Conservation (phyloP, 306 rosid genomes). For the Pueraria montana region DNA sequence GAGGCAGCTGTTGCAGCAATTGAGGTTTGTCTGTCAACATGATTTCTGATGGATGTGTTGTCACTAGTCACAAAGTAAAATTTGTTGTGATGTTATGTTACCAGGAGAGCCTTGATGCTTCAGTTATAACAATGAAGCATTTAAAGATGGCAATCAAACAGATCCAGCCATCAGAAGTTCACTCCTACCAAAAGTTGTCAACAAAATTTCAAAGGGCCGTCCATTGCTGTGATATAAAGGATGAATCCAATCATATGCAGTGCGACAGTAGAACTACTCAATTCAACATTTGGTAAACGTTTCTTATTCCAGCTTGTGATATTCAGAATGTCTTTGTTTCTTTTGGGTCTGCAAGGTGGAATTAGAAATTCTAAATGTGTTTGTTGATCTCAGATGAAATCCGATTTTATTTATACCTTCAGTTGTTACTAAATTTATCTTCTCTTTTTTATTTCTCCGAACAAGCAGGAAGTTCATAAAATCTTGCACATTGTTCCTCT, state of each 20-base stretch:
- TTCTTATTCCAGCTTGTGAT: slow-evolving; percentile 34
- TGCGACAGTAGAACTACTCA: slow-evolving; percentile 39
- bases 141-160: slow-evolving; percentile 69
- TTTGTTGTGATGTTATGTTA: slow-evolving; percentile 43
- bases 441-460: slow-evolving; percentile 23
- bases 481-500: slow-evolving; percentile 45
- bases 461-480: slow-evolving; percentile 51
- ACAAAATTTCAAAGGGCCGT: slow-evolving; percentile 82
- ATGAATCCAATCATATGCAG: slow-evolving; percentile 46
- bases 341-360: slow-evolving; percentile 35
- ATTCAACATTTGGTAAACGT: slow-evolving; percentile 61
- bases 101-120: slow-evolving; percentile 78
- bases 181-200: slow-evolving; percentile 71
- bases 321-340: slow-evolving; percentile 19
- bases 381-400: slow-evolving; percentile 1
- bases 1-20: slow-evolving; percentile 86
- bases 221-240: slow-evolving; percentile 53
- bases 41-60: slow-evolving; percentile 22
- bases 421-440: slow-evolving; percentile 6
- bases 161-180: slow-evolving; percentile 72
- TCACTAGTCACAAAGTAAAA: slow-evolving; percentile 23
- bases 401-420: slow-evolving; percentile 30
- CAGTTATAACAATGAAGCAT: slow-evolving; percentile 78
- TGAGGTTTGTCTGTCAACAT: slow-evolving; percentile 69
- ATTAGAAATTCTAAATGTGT: slow-evolving; percentile 15